These are phyloP conservation scores for Gyromitra esculenta DNA, from an alignment of 2,329 filamentous ascomycete genomes.

Conservation along the genomic window DNA sequence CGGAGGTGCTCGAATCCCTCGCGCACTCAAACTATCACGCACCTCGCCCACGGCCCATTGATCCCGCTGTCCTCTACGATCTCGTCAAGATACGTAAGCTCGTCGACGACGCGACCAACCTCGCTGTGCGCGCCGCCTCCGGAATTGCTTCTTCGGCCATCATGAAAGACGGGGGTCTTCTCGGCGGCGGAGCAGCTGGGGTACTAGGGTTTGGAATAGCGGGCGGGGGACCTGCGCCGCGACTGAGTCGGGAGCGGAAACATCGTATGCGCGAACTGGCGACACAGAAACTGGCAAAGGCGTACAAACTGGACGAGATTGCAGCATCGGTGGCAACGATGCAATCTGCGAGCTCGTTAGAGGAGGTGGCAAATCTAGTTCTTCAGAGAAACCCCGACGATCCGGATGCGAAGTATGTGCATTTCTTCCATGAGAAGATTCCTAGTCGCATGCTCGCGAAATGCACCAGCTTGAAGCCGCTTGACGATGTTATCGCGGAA, in stretches of 20 bases:
- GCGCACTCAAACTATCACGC: conserved; percentile 82
- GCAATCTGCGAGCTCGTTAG: conserved; percentile 79
- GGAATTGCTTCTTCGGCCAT: conserved; percentile 72
- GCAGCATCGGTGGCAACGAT: conserved; percentile 83
- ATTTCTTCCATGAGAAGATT: conserved; percentile 93
- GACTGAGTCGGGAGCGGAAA: conserved; percentile 78
- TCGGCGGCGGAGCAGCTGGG: conserved; percentile 64
- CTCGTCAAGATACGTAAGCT: conserved; percentile 81
- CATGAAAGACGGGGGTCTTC: conserved; percentile 63
- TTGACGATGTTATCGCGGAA: conserved; percentile 74
- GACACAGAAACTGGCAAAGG: conserved; percentile 77
- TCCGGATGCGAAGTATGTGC: conserved; percentile 82
- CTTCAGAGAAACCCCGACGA: conserved; percentile 75
- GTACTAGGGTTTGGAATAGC: conserved; percentile 69
- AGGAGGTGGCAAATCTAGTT: conserved; percentile 78
- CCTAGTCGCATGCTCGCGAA: conserved; percentile 77
- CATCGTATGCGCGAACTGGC: conserved; percentile 83
- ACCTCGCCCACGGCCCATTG: conserved; percentile 78
- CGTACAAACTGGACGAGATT: conserved; percentile 84
- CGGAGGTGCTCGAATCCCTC: conserved; percentile 80
- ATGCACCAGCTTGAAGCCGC: conserved; percentile 72
- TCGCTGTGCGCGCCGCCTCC: conserved; percentile 79
- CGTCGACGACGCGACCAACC: conserved; percentile 80
- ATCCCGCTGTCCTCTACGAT: conserved; percentile 84
- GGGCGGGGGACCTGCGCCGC: conserved; percentile 69